Evolutionary conservation across 2,329 filamentous ascomycete genomes (phyloP).

Genomic region (Clonostachys rhizophaga): DNA sequence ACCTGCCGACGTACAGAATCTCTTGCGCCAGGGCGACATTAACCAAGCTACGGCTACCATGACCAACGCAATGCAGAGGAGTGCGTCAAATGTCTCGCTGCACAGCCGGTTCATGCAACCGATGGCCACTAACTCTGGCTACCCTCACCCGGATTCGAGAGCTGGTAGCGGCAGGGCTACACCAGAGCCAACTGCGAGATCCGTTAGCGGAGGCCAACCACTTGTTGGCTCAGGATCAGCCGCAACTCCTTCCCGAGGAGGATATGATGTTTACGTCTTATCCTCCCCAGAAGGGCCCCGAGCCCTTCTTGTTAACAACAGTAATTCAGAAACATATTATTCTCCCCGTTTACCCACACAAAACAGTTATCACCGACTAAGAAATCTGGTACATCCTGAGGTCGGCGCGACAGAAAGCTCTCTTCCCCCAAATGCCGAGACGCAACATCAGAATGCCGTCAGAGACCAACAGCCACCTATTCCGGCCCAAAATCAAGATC

Average conservation of each 20-base stretch:
- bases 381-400: slow-evolving; percentile 5
- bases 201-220: slow-evolving; percentile 19
- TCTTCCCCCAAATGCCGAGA: neutral
- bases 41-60: slow-evolving; percentile 34
- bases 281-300: slow-evolving; percentile 56
- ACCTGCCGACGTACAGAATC: slow-evolving; percentile 37
- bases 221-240: neutral
- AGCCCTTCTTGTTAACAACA: slow-evolving; percentile 49
- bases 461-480: slow-evolving; percentile 2
- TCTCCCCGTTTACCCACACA: slow-evolving; percentile 31
- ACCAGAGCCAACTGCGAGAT: slow-evolving; percentile 32
- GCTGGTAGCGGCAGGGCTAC: slow-evolving; percentile 40
- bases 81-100: slow-evolving; percentile 39
- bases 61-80: slow-evolving; percentile 41
- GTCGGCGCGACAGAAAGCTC: neutral
- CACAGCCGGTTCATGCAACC: slow-evolving; percentile 23
- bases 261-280: slow-evolving; percentile 53
- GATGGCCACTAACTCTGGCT: slow-evolving; percentile 35
- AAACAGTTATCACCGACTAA: slow-evolving; percentile 16
- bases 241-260: slow-evolving; percentile 13
- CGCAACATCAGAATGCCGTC: slow-evolving; percentile 12
- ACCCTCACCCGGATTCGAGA: slow-evolving; percentile 25
- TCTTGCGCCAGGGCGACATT: slow-evolving; percentile 39
- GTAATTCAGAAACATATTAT: slow-evolving; percentile 43
- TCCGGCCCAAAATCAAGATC: slow-evolving; percentile 12